These are phyloP conservation scores for Fomitopsis palustris DNA, from an alignment of 1,284 basidiomycete species.

Conservation along the genomic window DNA sequence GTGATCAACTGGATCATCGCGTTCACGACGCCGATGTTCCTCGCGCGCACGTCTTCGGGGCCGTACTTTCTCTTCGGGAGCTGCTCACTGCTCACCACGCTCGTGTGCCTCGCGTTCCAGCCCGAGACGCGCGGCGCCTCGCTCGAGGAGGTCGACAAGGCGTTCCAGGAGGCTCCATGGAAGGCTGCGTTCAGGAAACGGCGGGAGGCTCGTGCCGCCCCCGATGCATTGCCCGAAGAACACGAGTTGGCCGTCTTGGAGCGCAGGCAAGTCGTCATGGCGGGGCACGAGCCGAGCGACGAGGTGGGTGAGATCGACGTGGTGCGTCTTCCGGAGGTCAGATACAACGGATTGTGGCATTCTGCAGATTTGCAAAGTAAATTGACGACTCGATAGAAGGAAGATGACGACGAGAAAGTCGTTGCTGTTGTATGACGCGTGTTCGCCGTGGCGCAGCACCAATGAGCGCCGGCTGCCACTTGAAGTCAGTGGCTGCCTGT, in stretches of 20 bases:
- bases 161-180: slow-evolving; percentile 33
- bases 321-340: slow-evolving; percentile 14
- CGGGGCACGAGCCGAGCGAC: neutral
- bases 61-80: slow-evolving; percentile 48
- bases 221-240: neutral
- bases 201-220: neutral
- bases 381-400: neutral
- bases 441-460: too few species aligned
- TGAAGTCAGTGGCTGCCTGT: too few species aligned
- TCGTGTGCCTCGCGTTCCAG: slow-evolving; percentile 37
- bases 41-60: slow-evolving; percentile 38
- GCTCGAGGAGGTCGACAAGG: slow-evolving; percentile 38
- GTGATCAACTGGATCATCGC: slow-evolving; percentile 45
- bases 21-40: slow-evolving; percentile 44
- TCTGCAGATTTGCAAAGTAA: slow-evolving; percentile 1
- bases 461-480: too few species aligned
- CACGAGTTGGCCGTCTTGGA: neutral
- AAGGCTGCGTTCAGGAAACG: slow-evolving; percentile 3
- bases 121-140: slow-evolving; percentile 45
- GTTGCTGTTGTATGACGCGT: too few species aligned
- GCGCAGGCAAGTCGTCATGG: neutral
- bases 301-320: slow-evolving; percentile 6
- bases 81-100: slow-evolving; percentile 34
- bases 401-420: too few species aligned
- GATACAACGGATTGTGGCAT: slow-evolving; percentile 7